Percentiles rank a stretch among this genome's conserved stretches.
These are phyloP conservation scores for Cornus kousa DNA, from an alignment of 148 eudicot genomes.

Conservation along the genomic window DNA sequence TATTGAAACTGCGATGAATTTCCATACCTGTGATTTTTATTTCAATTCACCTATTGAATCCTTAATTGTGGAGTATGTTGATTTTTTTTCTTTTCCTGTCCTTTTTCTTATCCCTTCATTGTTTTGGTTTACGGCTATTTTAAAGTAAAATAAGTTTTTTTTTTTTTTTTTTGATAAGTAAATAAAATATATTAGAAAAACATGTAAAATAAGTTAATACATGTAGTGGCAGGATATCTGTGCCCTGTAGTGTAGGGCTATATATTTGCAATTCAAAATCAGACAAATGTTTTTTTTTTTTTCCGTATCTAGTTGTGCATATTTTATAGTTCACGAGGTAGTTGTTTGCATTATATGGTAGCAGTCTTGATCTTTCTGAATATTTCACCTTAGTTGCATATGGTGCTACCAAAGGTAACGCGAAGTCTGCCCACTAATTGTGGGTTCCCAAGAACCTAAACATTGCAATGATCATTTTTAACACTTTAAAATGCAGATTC, in stretches of 20 bases:
- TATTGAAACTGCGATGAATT: neutral
- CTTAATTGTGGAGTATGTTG: neutral
- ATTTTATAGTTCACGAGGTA: neutral
- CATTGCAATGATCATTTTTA: neutral
- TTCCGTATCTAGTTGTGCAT: neutral
- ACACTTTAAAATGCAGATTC: conserved; percentile 41
- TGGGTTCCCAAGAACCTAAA: neutral
- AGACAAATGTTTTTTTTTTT: no score
- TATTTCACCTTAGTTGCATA: no score
- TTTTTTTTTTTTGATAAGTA: no score
- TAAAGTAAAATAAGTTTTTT: no score
- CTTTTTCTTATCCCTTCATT: no score
- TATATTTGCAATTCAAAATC: no score
- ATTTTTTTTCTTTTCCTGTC: neutral
- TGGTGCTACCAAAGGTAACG: neutral
- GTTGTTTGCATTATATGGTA: neutral
- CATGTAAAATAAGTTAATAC: no score
- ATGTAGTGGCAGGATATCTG: no score
- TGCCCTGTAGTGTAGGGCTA: no score
- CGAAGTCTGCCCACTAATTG: neutral
- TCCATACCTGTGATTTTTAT: neutral
- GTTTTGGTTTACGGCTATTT: no score
- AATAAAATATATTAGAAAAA: no score
- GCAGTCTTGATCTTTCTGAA: no score
- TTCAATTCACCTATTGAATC: neutral